Percentiles rank a stretch among this genome's conserved stretches.
These are phyloP conservation scores for Circinella minor DNA, from an alignment of 371 early-diverging fungal species.

Conservation along the genomic window DNA sequence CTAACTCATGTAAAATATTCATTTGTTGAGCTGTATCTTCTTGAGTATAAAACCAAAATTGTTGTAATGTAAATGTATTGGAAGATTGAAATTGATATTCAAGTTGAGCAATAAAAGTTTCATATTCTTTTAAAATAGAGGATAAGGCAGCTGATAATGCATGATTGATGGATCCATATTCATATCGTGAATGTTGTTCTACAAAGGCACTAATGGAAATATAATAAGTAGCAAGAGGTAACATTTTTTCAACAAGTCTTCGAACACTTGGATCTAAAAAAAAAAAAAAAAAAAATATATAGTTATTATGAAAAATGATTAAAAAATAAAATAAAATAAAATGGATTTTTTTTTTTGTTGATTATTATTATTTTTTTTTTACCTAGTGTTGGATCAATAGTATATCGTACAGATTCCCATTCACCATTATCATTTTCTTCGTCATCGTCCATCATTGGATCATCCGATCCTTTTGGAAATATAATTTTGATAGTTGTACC, in stretches of 20 bases:
- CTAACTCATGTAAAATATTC: slow-evolving; percentile 68
- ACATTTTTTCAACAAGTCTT: slow-evolving; percentile 73
- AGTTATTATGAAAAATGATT: too few species aligned
- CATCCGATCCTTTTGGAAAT: slow-evolving; percentile 34
- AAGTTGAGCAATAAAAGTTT: slow-evolving; percentile 86
- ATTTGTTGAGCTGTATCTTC: slow-evolving; percentile 73
- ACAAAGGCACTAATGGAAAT: slow-evolving; percentile 75
- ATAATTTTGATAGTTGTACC: slow-evolving; percentile 71
- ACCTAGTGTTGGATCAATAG: slow-evolving; percentile 59
- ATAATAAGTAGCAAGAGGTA: slow-evolving; percentile 80
- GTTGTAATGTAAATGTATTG: slow-evolving; percentile 83
- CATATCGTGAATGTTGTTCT: slow-evolving; percentile 71
- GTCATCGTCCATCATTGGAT: slow-evolving; percentile 33
- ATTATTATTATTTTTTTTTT: slow-evolving; percentile 6
- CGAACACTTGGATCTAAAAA: slow-evolving; percentile 76
- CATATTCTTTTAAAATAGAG: slow-evolving; percentile 78
- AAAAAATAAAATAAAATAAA: too few species aligned
- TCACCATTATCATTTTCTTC: slow-evolving; percentile 21
- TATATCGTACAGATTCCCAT: slow-evolving; percentile 42
- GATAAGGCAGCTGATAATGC: slow-evolving; percentile 86
- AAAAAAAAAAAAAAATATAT: too few species aligned
- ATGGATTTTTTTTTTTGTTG: too few species aligned
- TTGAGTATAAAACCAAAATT: slow-evolving; percentile 86
- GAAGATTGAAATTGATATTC: slow-evolving; percentile 83
- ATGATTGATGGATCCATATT: slow-evolving; percentile 88